Evolutionary conservation across 2,329 filamentous ascomycete species (phyloP), one percentile per base, ranked within the genome.

Genomic region (Fusarium clavum): DNA sequence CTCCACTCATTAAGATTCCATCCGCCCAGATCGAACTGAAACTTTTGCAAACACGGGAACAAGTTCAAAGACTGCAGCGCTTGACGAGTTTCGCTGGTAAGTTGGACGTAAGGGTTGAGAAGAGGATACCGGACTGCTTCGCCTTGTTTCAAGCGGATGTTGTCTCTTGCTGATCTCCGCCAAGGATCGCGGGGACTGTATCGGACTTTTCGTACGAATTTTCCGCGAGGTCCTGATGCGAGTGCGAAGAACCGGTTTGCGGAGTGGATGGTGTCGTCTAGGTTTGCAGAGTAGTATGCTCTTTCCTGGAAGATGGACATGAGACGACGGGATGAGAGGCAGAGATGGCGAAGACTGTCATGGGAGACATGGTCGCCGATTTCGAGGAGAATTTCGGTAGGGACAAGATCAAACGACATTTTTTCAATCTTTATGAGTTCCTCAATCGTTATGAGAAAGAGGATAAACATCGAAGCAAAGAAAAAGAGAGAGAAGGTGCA

Each of bases 101-200:
- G 40, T 14, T 47, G 45, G 0, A 47, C 45, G 2, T 47, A 20
- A 0, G 45, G 45, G 8, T 47, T 47, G 8, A 47, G 45, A 3
- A 47, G 45, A 7, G 45, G 45, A 13, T 29, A 47, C 20, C 45
- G 18, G 12, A 49, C 2, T 24, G 14, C 10, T 6, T 49, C 7
- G 14, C 47, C 29, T 24, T 24, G 3, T 2, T 34, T 34, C 29
- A 49, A 7, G 7, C 29, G 47, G 12, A 22, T 34, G 9, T 34
- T 49, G 14, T 32, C 29, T 9, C 11, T 30, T 9, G 47, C 24
- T 41, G 14, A 61, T 9, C 0, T n/a, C 2, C 47, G 22, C 54
- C 58, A 61, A 20, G 54, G 54, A n/a, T 61, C 43, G 25, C 24
- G 58, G 6, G 54, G 58, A 3, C 16, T 49, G 25, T 61, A 61